Percentiles rank a stretch among this genome's conserved stretches.
Conservation (phyloP, 495 filamentous ascomycete species). For the Penicillium desertorum region DNA sequence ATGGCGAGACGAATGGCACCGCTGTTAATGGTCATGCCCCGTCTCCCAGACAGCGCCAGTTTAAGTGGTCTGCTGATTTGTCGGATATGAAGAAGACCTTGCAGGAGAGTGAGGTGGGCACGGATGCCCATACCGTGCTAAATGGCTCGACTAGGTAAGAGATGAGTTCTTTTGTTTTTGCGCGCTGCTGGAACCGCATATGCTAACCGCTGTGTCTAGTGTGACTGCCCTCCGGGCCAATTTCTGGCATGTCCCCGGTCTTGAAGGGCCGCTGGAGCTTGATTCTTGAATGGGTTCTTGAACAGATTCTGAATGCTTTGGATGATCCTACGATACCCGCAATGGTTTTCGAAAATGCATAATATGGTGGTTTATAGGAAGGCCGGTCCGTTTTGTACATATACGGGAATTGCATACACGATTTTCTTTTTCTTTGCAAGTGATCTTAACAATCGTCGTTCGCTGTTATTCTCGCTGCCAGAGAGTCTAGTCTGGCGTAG, state of each 20-base stretch:
- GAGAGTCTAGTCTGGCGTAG: background rate
- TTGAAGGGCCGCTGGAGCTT: constrained; percentile 70
- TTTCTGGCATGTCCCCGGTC: constrained; percentile 76
- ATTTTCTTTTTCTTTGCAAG: background rate
- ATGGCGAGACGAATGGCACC: constrained; percentile 11
- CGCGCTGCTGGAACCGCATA: background rate
- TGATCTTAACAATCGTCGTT: constrained; percentile 6
- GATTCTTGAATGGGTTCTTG: constrained; percentile 9
- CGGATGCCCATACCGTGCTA: constrained; percentile 91
- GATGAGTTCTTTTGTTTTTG: background rate
- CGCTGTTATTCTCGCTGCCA: constrained; percentile 2
- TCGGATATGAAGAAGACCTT: constrained; percentile 50
- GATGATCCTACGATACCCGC: constrained; percentile 10
- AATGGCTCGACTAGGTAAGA: constrained; percentile 58
- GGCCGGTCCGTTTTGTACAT: constrained; percentile 6
- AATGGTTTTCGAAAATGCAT: constrained; percentile 14
- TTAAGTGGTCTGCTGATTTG: constrained; percentile 46
- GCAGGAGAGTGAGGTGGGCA: constrained; percentile 62
- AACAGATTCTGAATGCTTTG: background rate
- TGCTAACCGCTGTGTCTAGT: constrained; percentile 44
- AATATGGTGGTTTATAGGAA: constrained; percentile 1
- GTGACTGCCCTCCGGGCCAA: constrained; percentile 89
- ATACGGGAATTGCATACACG: constrained; percentile 6
- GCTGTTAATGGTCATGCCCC: constrained; percentile 20
- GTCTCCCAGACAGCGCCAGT: constrained; percentile 33